Conservation (phyloP, 2,329 filamentous ascomycete genomes). For the Xylariomycetidae sp. region DNA sequence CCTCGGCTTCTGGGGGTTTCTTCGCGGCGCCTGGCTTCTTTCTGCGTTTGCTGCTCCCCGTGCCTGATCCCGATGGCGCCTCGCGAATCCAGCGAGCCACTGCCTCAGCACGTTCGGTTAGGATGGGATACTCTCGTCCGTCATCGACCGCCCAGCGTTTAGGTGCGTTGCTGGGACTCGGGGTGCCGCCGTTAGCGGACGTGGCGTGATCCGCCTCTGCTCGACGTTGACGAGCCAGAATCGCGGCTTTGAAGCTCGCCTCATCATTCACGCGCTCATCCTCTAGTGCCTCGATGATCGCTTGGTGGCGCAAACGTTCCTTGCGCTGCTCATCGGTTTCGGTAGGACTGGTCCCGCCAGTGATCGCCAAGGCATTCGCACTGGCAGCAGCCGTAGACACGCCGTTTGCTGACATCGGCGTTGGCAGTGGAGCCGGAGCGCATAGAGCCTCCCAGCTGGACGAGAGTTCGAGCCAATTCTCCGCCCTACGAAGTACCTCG, state of each 20-base stretch:
- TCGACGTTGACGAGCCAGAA: slow-evolving; percentile 53
- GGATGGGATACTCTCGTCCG: slow-evolving; percentile 62
- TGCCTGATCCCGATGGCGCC: slow-evolving; percentile 36
- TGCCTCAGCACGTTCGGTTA: slow-evolving; percentile 62
- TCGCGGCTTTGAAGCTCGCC: slow-evolving; percentile 56
- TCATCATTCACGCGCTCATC: slow-evolving; percentile 65
- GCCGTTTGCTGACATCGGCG: slow-evolving; percentile 14
- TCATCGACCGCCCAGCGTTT: slow-evolving; percentile 61
- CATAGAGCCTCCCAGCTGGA: slow-evolving; percentile 68
- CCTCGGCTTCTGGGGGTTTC: slow-evolving; percentile 12
- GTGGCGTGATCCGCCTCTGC: slow-evolving; percentile 46
- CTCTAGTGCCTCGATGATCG: slow-evolving; percentile 59
- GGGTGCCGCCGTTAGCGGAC: slow-evolving; percentile 11
- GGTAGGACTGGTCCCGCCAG: slow-evolving; percentile 23
- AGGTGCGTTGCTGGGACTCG: slow-evolving; percentile 17
- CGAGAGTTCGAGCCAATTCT: slow-evolving; percentile 63
- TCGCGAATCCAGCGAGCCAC: slow-evolving; percentile 65
- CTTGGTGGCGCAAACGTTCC: slow-evolving; percentile 56
- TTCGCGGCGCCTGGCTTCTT: slow-evolving; percentile 23
- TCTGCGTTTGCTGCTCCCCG: slow-evolving; percentile 23
- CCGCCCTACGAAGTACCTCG: slow-evolving; percentile 60
- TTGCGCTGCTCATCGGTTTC: slow-evolving; percentile 49
- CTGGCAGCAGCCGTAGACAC: slow-evolving; percentile 23
- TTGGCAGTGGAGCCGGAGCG: slow-evolving; percentile 48
- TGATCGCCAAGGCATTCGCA: slow-evolving; percentile 31